A percentile compares a stretch with the other conserved stretches of the same genome.
Conservation (phyloP, 352 stramenopile genomes). For the Globisporangium nagaii region DNA sequence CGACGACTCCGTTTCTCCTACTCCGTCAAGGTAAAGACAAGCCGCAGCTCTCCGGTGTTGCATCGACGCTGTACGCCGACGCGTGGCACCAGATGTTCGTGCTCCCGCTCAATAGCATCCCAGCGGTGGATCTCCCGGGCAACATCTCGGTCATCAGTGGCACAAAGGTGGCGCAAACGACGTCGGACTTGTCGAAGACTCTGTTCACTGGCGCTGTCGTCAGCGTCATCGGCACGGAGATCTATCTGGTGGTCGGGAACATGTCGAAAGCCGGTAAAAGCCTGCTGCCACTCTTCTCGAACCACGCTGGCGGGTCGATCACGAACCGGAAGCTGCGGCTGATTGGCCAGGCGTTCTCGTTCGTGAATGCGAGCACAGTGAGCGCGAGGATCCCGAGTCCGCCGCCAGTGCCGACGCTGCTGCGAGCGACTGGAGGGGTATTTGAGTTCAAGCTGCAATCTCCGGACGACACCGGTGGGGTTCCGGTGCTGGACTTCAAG, state of each 20-base stretch:
- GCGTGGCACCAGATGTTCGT: slow-evolving; percentile 52
- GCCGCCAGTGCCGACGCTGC: slow-evolving; percentile 22
- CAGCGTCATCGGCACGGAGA: slow-evolving; percentile 10
- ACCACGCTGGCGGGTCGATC: slow-evolving; percentile 19
- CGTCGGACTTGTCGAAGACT: slow-evolving; percentile 24
- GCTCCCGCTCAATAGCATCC: slow-evolving; percentile 28
- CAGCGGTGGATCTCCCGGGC: slow-evolving; percentile 14
- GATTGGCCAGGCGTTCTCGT: slow-evolving; percentile 22
- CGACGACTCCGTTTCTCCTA: slow-evolving; percentile 23
- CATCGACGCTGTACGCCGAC: slow-evolving; percentile 27
- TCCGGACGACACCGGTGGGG: slow-evolving; percentile 41
- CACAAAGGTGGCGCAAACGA: slow-evolving; percentile 26
- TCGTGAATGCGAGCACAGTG: slow-evolving; percentile 31
- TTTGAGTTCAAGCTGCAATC: slow-evolving; percentile 23
- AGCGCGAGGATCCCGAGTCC: slow-evolving; percentile 21
- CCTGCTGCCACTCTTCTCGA: slow-evolving; percentile 22
- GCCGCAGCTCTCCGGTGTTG: slow-evolving; percentile 6
- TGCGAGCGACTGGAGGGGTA: slow-evolving; percentile 39
- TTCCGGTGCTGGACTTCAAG: slow-evolving; percentile 36
- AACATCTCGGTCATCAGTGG: slow-evolving; percentile 30
- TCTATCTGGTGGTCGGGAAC: slow-evolving; percentile 32
- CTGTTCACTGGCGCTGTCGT: slow-evolving; percentile 34
- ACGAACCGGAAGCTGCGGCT: slow-evolving; percentile 16
- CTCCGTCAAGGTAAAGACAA: slow-evolving; percentile 5
- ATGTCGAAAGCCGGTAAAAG: slow-evolving; percentile 24